phyloP scores from a whole-genome alignment of 2,329 filamentous ascomycete genomes.

The Fusarium sterilihyphosum region DNA sequence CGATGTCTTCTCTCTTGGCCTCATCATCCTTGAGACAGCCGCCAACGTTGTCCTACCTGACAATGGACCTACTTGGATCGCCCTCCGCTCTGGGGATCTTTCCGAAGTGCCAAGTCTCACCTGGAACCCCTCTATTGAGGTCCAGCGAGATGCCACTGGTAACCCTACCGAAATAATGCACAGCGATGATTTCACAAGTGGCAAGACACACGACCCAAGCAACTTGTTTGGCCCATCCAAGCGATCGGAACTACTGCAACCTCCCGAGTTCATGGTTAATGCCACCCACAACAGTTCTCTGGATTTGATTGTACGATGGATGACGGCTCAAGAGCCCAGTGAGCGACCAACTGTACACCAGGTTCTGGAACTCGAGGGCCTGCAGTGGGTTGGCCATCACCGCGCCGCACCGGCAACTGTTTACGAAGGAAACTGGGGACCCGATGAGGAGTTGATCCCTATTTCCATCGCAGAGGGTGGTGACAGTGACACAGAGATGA shows the following conservation, averaged over 20 bases:
- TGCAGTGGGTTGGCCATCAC: slow-evolving; percentile 81
- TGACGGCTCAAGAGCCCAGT: slow-evolving; percentile 81
- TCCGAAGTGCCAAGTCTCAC: slow-evolving; percentile 89
- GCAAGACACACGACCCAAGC: slow-evolving; percentile 47
- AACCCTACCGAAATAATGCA: slow-evolving; percentile 52
- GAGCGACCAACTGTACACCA: slow-evolving; percentile 79
- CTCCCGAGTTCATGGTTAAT: slow-evolving; percentile 91
- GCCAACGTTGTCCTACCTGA: slow-evolving; percentile 94
- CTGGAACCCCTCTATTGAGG: slow-evolving; percentile 76
- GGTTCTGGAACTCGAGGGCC: slow-evolving; percentile 76
- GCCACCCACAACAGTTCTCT: slow-evolving; percentile 76
- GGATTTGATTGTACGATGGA: slow-evolving; percentile 85
- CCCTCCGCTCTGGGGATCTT: slow-evolving; percentile 87
- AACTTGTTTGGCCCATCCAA: slow-evolving; percentile 58
- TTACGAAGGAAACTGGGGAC: slow-evolving; percentile 96
- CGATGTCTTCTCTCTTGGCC: slow-evolving; percentile 91
- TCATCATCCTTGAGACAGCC: slow-evolving; percentile 94
- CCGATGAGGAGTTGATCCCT: slow-evolving; percentile 65
- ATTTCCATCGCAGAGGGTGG: slow-evolving; percentile 47
- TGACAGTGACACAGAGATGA: slow-evolving; percentile 68
- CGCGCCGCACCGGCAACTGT: slow-evolving; percentile 91
- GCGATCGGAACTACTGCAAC: slow-evolving; percentile 64
- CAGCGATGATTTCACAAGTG: slow-evolving; percentile 47
- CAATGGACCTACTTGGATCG: slow-evolving; percentile 91
- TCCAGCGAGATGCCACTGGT: slow-evolving; percentile 77